Conservation (phyloP, 768 basidiomycete genomes). For the Collybia sp. region DNA sequence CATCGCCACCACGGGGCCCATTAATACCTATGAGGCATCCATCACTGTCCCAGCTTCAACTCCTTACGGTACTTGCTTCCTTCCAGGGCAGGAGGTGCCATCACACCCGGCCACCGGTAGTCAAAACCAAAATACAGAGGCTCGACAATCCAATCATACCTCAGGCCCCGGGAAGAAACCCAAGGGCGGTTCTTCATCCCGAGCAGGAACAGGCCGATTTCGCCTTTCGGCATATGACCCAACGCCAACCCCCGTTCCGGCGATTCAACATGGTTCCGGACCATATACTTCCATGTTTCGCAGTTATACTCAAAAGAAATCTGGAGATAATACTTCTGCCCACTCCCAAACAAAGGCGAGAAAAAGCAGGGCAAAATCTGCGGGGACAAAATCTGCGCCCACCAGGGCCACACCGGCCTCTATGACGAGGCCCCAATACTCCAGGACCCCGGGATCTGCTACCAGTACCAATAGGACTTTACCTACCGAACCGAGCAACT, state of each 20-base stretch:
- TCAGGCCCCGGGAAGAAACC: slow-evolving; percentile 26
- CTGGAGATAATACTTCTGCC: no score
- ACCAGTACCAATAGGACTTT: not conserved
- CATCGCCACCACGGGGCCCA: slow-evolving; percentile 20
- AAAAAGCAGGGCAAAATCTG: no score
- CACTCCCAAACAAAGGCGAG: no score
- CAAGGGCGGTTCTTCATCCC: slow-evolving; percentile 35
- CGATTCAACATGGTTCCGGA: slow-evolving; percentile 28
- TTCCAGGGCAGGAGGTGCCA: slow-evolving; percentile 49
- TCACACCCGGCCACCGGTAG: slow-evolving; percentile 11
- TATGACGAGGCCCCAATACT: no score
- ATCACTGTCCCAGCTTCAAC: slow-evolving; percentile 12
- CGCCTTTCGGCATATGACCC: slow-evolving; percentile 37
- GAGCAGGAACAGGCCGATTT: slow-evolving; percentile 44
- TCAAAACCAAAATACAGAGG: slow-evolving; percentile 10
- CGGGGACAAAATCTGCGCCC: no score
- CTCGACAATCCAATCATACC: slow-evolving; percentile 18
- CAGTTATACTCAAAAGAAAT: slow-evolving; percentile 4
- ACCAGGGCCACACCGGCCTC: no score
- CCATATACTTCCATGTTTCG: slow-evolving; percentile 38
- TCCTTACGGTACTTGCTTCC: slow-evolving; percentile 28
- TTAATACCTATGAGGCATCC: slow-evolving; percentile 39
- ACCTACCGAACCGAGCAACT: not conserved
- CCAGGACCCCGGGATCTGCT: no score
- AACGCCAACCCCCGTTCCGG: slow-evolving; percentile 23